Conservation (phyloP, 371 early-diverging fungal genomes). For the Apophysomyces sp. region DNA sequence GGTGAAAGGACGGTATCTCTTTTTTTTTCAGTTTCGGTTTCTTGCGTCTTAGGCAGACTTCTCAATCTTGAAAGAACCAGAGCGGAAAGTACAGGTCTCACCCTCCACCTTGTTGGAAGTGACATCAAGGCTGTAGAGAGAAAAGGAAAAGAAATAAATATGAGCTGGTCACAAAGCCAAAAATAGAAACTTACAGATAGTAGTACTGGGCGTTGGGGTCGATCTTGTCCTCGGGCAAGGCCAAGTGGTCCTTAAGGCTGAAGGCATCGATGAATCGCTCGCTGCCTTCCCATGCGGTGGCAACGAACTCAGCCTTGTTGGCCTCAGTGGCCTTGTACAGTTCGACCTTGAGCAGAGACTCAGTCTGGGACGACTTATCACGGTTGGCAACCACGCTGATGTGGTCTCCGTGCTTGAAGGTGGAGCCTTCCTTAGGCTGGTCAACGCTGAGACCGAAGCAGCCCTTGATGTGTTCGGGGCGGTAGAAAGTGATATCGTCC, state of each 20-base stretch:
- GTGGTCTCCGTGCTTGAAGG: conserved; percentile 26
- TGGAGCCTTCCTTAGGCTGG: conserved; percentile 25
- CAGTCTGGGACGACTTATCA: conserved; percentile 37
- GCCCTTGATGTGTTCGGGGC: conserved; percentile 31
- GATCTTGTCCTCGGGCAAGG: conserved; percentile 10
- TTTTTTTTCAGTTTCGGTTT: background rate
- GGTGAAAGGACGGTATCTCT: background rate
- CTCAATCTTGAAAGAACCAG: conserved; percentile 12
- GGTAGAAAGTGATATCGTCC: conserved; percentile 31
- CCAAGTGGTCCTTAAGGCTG: conserved; percentile 41
- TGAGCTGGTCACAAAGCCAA: too few species aligned
- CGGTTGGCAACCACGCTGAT: conserved; percentile 31
- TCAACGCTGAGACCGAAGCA: conserved; percentile 44
- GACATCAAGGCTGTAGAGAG: conserved; percentile 5
- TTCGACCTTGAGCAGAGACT: conserved; percentile 32
- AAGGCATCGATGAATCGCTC: conserved; percentile 30
- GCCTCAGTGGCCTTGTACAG: conserved; percentile 35
- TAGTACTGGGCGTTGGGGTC: conserved; percentile 10
- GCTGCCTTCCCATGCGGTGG: conserved; percentile 30
- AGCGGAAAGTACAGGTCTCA: conserved; percentile 14
- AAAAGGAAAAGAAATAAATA: background rate
- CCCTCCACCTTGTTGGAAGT: conserved; percentile 1
- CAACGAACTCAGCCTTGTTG: conserved; percentile 14
- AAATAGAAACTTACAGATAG: conserved; percentile 11
- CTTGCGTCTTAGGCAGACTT: background rate